A percentile compares a stretch with the other conserved stretches of the same genome.
phyloP scores from a whole-genome alignment of 768 basidiomycete species.

The Rhizopogon vesiculosus region DNA sequence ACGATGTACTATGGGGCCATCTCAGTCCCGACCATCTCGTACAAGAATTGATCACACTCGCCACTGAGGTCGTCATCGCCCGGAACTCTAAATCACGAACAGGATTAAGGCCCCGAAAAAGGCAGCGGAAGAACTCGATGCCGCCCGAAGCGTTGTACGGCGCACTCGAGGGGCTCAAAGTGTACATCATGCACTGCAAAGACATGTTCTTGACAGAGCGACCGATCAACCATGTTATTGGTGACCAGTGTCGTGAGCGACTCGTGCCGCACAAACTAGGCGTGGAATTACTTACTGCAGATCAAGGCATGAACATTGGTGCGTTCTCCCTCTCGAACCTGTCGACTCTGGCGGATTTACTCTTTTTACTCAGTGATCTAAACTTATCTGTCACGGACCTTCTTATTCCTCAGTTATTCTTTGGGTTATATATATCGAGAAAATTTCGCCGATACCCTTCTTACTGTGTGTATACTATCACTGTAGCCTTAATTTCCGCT shows the following conservation, averaged over 20 bases:
- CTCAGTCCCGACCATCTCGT: conserved; percentile 77
- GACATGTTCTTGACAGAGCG: conserved; percentile 52
- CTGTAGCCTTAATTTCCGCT: conserved; percentile 33
- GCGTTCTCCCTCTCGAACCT: conserved; percentile 24
- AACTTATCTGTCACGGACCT: conserved; percentile 7
- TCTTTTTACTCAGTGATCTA: conserved; percentile 30
- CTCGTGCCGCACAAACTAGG: conserved; percentile 64
- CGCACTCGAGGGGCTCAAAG: conserved; percentile 51
- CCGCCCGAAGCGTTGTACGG: conserved; percentile 42
- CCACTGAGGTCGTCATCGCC: conserved; percentile 55
- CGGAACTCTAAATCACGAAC: conserved; percentile 26
- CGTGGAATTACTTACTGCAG: conserved; percentile 61
- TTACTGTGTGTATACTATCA: conserved; percentile 26
- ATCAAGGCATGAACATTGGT: conserved; percentile 83
- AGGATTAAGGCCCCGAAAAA: conserved; percentile 26
- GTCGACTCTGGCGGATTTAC: not conserved
- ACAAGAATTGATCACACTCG: conserved; percentile 68
- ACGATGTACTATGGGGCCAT: conserved; percentile 77
- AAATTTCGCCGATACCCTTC: conserved; percentile 15
- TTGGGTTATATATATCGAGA: conserved; percentile 9
- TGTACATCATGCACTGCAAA: conserved; percentile 90
- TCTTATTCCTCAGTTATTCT: conserved; percentile 5
- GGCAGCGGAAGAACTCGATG: conserved; percentile 32
- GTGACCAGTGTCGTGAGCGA: conserved; percentile 63
- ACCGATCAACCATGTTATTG: conserved; percentile 64